phyloP scores from a whole-genome alignment of 2,329 filamentous ascomycete genomes.

The Aureobasidium sp. region DNA sequence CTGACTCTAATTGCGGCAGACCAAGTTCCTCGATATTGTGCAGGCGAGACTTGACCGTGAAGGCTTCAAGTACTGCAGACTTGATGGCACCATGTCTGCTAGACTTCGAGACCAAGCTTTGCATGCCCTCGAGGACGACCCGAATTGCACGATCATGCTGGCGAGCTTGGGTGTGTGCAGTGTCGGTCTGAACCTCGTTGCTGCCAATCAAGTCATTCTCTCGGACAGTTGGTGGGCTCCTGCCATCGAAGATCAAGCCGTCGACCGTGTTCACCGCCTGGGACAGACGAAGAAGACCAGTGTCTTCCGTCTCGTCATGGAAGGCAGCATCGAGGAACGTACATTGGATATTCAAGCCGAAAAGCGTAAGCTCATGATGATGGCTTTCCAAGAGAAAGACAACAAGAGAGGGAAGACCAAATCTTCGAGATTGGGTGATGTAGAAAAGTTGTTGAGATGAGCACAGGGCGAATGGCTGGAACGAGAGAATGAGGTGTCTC shows the following conservation, averaged over 20 bases:
- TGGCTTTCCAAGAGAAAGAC: constrained; percentile 70
- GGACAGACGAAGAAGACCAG: constrained; percentile 74
- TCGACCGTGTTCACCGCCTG: constrained; percentile 79
- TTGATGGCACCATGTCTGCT: constrained; percentile 75
- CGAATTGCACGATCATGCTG: constrained; percentile 66
- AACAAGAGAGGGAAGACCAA: constrained; percentile 46
- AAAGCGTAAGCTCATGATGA: constrained; percentile 69
- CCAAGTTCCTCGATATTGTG: constrained; percentile 60
- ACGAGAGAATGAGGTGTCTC: neutral
- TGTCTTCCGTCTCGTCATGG: constrained; percentile 75
- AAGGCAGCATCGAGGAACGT: constrained; percentile 71
- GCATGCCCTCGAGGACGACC: constrained; percentile 58
- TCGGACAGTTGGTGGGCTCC: constrained; percentile 89
- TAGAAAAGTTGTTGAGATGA: constrained; percentile 33
- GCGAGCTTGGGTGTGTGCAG: constrained; percentile 76
- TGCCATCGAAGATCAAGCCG: constrained; percentile 84
- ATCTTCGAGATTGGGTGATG: constrained; percentile 40
- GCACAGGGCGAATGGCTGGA: neutral
- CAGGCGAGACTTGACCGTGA: constrained; percentile 58
- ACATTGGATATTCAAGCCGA: constrained; percentile 71
- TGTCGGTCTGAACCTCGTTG: constrained; percentile 78
- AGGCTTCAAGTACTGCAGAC: constrained; percentile 59
- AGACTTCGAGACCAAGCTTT: constrained; percentile 66
- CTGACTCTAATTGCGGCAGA: constrained; percentile 22
- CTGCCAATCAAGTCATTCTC: constrained; percentile 78